Evolutionary conservation across 2,329 filamentous ascomycete genomes (phyloP).

Genomic region (Coniochaeta hoffmannii): DNA sequence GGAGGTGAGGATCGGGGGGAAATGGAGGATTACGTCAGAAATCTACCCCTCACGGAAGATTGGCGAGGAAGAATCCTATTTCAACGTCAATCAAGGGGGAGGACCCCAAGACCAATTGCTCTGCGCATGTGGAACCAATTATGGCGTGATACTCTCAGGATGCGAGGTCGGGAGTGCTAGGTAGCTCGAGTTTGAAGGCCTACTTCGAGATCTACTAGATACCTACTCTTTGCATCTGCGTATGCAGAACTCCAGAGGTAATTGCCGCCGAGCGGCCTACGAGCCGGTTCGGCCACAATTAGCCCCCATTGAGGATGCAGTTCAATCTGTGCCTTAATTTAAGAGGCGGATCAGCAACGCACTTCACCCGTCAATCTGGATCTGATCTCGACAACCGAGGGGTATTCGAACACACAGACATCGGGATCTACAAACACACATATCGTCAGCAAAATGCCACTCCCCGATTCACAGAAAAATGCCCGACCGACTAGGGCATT

Average conservation of each 20-base stretch:
- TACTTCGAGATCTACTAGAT: no score
- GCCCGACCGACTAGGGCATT: neutral
- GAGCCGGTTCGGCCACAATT: neutral
- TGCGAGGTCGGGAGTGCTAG: neutral
- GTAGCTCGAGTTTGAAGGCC: no score
- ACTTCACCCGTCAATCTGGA: slow-evolving; percentile 2
- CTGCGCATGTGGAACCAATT: neutral
- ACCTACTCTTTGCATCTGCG: no score
- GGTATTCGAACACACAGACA: neutral
- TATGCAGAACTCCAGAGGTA: neutral
- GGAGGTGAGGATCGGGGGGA: neutral
- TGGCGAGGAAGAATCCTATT: neutral
- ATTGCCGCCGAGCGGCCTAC: neutral
- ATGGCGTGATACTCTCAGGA: neutral
- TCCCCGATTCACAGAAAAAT: neutral
- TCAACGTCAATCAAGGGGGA: neutral
- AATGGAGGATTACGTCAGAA: neutral
- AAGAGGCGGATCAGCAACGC: neutral
- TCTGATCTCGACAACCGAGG: neutral
- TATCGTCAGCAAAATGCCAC: neutral
- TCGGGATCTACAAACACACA: neutral
- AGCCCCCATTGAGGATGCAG: neutral
- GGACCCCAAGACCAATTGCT: neutral
- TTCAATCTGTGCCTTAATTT: slow-evolving; percentile 3
- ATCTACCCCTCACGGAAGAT: neutral